Base-by-base conservation (phyloP, 495 filamentous ascomycete genomes). In the Hyaloscypha bicolor region DNA sequence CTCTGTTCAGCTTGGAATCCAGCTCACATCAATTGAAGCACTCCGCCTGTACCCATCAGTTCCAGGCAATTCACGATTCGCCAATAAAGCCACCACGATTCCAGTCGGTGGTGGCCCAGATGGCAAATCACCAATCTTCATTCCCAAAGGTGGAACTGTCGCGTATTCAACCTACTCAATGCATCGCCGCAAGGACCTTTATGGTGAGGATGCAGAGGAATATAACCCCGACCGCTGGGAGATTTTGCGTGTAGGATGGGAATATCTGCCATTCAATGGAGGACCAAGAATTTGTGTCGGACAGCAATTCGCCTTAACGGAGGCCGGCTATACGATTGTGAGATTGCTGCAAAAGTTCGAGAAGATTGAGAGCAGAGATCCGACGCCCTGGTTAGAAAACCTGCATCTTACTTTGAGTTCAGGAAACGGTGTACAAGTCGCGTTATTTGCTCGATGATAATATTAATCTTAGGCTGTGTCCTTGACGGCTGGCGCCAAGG, bases 231-330 rank as follows among this genome's bases (percentile, higher is more conserved):
- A 80, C 0, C 70, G 76, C 22, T 96, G 91, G 80, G 80, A 83
- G 12, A 92, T 92, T 0, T 96, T 92, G 93, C 85, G 83, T 19
- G 39, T 60, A 45, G 39, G 32, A 31, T 67, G 65, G 65, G 77
- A 76, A 35, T 87, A 83, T 68, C 64, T 86, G 6, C 85, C 86
- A 0, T 88, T 88, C 67, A 84, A 82, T 67, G 84, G 85, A 12
- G 85, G 86, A 2, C 82, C 83, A 33, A 81, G 93, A 45, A 93
- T 96, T 63, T 97, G 93, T 77, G 85, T 96, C 72, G 93, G 81
- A 6, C 93, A 90, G 86, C 80, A 86, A 84, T 90, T 80, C 62
- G 91, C 91, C 19, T 83, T 94, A 31, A 92, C 91, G 3, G 91
- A 94, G 80, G 90, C 90, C 42, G 85, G 82, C 19, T 94, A 92